Conservation (phyloP, 2,329 filamentous ascomycete genomes). For the Dothideomycetes sp. region DNA sequence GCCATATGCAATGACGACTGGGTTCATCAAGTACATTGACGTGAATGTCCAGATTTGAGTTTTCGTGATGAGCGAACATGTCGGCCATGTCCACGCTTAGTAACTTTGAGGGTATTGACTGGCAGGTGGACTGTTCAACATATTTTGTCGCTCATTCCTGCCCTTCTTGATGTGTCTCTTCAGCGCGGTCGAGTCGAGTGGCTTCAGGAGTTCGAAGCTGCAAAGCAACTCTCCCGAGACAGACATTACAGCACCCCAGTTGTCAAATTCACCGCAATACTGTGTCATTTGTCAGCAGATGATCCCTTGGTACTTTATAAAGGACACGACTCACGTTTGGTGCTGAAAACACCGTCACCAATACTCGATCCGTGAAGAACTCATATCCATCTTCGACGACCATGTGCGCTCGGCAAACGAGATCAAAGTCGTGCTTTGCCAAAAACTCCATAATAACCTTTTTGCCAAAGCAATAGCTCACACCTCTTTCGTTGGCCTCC, state of each 20-base stretch:
- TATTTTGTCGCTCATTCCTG: constrained; percentile 83
- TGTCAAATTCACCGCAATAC: constrained; percentile 99
- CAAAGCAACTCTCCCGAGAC: constrained; percentile 88
- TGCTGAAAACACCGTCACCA: constrained; percentile 95
- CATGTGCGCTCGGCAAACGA: constrained; percentile 97
- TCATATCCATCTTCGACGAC: constrained; percentile 98
- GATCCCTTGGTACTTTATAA: background rate
- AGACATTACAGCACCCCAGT: constrained; percentile 98
- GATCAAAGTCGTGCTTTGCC: constrained; percentile 87
- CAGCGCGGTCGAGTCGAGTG: constrained; percentile 85
- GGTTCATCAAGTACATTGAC: background rate
- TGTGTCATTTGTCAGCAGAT: constrained; percentile 27
- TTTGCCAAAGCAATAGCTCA: constrained; percentile 97
- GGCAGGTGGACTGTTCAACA: constrained; percentile 76
- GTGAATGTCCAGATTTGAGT: too few relatives aligned
- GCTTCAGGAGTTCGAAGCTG: constrained; percentile 94
- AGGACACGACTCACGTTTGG: constrained; percentile 68
- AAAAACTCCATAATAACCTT: constrained; percentile 96
- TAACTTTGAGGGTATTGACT: constrained; percentile 41
- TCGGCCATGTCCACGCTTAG: too few relatives aligned
- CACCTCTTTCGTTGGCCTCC: constrained; percentile 93
- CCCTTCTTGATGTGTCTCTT: constrained; percentile 99
- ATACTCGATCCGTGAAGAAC: constrained; percentile 88
- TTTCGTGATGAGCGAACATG: too few relatives aligned
- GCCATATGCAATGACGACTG: too few relatives aligned